Conservation (phyloP, 495 filamentous ascomycete species). For the Rhypophila decipiens region DNA sequence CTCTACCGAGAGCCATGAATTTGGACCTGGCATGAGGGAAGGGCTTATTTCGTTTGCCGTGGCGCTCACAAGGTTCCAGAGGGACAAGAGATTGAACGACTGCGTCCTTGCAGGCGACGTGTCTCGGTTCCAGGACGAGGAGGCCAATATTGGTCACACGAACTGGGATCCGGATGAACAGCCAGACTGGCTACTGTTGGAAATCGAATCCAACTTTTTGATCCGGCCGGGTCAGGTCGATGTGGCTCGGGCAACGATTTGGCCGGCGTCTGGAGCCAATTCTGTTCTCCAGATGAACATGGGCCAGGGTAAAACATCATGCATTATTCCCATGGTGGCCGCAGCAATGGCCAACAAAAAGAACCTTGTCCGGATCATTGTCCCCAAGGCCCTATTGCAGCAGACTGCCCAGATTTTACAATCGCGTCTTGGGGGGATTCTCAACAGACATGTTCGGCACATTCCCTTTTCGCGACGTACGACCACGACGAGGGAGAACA, state of each 20-base stretch:
- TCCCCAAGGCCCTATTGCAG: constrained; percentile 44
- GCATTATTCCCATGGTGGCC: constrained; percentile 50
- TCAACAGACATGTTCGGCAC: constrained; percentile 39
- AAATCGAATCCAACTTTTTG: constrained; percentile 50
- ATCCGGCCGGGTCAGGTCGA: constrained; percentile 47
- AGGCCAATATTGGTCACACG: constrained; percentile 40
- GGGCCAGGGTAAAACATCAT: constrained; percentile 48
- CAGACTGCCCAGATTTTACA: constrained; percentile 47
- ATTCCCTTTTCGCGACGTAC: constrained; percentile 48
- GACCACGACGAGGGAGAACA: constrained; percentile 17
- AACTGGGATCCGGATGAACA: constrained; percentile 43
- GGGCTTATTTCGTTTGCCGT: constrained; percentile 37
- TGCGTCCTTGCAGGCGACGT: constrained; percentile 1
- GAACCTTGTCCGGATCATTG: constrained; percentile 41
- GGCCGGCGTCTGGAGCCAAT: constrained; percentile 37
- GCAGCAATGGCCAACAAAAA: constrained; percentile 39
- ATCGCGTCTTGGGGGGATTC: constrained; percentile 39
- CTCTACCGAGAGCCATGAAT: constrained; percentile 21
- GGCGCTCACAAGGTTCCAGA: constrained; percentile 40
- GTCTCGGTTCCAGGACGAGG: constrained; percentile 24
- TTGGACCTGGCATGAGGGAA: constrained; percentile 40
- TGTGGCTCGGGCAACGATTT: constrained; percentile 46
- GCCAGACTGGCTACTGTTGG: constrained; percentile 53
- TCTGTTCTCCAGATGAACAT: constrained; percentile 52
- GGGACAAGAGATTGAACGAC: constrained; percentile 21